Evolutionary conservation across 495 filamentous ascomycete species (phyloP), one percentile per base, ranked within the genome.

Genomic region (Pyrenopolyporus hunteri): DNA sequence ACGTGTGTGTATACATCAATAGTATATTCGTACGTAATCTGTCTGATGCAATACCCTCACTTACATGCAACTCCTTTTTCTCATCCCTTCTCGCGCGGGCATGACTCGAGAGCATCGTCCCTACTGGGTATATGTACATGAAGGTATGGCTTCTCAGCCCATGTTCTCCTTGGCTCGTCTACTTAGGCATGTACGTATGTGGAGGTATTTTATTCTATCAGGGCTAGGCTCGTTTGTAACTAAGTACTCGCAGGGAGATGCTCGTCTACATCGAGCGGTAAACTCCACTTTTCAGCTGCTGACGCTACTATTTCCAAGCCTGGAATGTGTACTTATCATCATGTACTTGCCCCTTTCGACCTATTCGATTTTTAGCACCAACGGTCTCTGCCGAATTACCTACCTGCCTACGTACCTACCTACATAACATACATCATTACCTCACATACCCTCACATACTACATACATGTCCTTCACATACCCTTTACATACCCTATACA

Each of bases 211-310:
- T 23, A 20, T 45, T 33, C 42, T 45, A 45, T 49, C 28, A 35
- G 45, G 45, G 7, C 13, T 45, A 35, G 22, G 14, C 14, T n/a
- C n/a, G 16, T 29, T 33, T 36, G 47, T 49, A 53, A 22, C 37
- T 26, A 48, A 14, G 51, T 65, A 65, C 44, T n/a, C n/a, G n/a
- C n/a, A n/a, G n/a, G n/a, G n/a, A n/a, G 40, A 46, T 56, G 60
- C 56, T 51, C 53, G 46, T 42, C 39, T 46, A 43, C 52, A 19
- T 53, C 13, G 16, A 57, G 28, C 25, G 16, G 28, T 11, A 7
- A 48, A 48, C 63, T 60, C 63, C 63, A 66, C 63, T 66, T 61
- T 66, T 66, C 63, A 66, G 63, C 63, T 66, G 63, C 63, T 66
- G 51, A 66, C 57, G 63, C 56, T 57, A 43, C 42, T 57, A 60